Conservation (phyloP, 768 basidiomycete species). For the Lactarius tabidus region DNA sequence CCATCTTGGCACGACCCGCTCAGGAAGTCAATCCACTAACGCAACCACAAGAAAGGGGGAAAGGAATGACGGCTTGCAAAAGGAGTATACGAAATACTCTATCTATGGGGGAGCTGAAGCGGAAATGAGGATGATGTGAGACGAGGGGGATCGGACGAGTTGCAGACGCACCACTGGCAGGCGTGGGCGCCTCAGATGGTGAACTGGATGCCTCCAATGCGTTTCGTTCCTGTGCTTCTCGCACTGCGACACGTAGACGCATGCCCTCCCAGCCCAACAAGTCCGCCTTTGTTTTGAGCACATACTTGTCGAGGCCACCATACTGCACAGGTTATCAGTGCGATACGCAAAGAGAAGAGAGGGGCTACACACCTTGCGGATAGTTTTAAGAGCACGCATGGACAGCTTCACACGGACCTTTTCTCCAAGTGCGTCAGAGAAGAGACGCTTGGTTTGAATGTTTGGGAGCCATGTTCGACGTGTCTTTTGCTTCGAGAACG, state of each 20-base stretch:
- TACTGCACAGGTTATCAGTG: conserved; percentile 23
- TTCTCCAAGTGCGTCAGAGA: conserved; percentile 58
- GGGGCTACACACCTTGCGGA: conserved; percentile 61
- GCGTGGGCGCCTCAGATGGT: conserved; percentile 1
- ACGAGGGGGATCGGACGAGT: background rate
- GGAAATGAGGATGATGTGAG: conserved; percentile 12
- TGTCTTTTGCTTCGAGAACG: conserved; percentile 85
- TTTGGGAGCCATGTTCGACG: conserved; percentile 87
- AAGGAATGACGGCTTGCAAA: background rate
- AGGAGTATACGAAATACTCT: conserved; percentile 3
- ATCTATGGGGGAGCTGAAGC: conserved; percentile 14
- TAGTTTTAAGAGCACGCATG: conserved; percentile 70
- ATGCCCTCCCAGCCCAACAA: conserved; percentile 41
- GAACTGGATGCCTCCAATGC: conserved; percentile 8
- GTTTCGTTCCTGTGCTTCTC: conserved; percentile 30
- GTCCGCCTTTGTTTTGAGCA: conserved; percentile 39
- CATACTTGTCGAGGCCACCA: conserved; percentile 40
- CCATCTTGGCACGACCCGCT: background rate
- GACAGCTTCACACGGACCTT: conserved; percentile 67
- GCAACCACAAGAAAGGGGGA: background rate
- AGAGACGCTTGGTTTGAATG: conserved; percentile 70
- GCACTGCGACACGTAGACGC: conserved; percentile 37
- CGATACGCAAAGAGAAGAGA: background rate
- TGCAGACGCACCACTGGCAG: conserved; percentile 10
- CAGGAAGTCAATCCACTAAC: background rate